Conservation (phyloP, 2,329 filamentous ascomycete species). For the Elsinoe necatrix region DNA sequence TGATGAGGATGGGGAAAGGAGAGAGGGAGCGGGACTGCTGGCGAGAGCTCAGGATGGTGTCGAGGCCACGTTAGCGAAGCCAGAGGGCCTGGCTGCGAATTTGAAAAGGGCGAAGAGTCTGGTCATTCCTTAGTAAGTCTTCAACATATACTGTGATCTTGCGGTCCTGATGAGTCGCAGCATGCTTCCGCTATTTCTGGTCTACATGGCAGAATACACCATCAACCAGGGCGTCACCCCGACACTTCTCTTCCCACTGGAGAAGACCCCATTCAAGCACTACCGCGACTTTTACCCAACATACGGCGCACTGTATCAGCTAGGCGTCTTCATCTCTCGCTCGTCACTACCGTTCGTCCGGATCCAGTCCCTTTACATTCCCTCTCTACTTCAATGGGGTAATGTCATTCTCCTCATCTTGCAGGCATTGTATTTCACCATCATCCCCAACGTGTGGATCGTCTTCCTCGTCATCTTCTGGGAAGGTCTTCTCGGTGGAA, state of each 20-base stretch:
- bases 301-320: slow-evolving; percentile 89
- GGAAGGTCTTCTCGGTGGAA: slow-evolving; percentile 84
- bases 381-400: slow-evolving; percentile 69
- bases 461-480: slow-evolving; percentile 81
- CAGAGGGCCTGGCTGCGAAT: slow-evolving; percentile 28
- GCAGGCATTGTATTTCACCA: slow-evolving; percentile 65
- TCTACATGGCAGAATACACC: slow-evolving; percentile 93
- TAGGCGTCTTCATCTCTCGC: slow-evolving; percentile 89
- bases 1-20: slow-evolving; percentile 25
- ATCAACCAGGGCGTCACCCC: slow-evolving; percentile 94
- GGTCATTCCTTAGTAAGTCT: slow-evolving; percentile 59
- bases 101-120: slow-evolving; percentile 60
- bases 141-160: slow-evolving; percentile 8
- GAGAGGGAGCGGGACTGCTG: slow-evolving; percentile 21
- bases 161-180: slow-evolving; percentile 26
- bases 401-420: slow-evolving; percentile 67
- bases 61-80: slow-evolving; percentile 8
- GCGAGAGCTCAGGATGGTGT: background rate
- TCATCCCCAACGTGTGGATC: slow-evolving; percentile 78
- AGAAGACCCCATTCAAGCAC: slow-evolving; percentile 65
- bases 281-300: slow-evolving; percentile 89
- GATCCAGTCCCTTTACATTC: slow-evolving; percentile 70
- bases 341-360: slow-evolving; percentile 83
- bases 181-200: slow-evolving; percentile 85
- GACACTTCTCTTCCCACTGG: slow-evolving; percentile 76